A percentile compares a stretch with the other conserved stretches of the same genome.
Evolutionary conservation across 23 red algal genomes (phyloP).

Genomic region (Pyropia haitanensis): DNA sequence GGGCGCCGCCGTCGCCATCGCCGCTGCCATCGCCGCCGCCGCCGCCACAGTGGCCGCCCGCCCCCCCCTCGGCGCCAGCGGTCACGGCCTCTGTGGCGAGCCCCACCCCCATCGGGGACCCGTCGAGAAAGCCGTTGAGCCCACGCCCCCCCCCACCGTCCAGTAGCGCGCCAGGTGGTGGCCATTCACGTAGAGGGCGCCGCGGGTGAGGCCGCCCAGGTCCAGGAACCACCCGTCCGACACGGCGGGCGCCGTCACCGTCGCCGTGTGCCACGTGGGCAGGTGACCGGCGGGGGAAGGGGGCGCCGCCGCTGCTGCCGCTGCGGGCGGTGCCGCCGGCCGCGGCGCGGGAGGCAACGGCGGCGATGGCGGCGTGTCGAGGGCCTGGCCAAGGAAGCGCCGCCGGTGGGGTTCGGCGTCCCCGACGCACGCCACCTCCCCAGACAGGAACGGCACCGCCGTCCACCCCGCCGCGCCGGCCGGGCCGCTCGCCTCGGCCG

Average conservation of each 20-base stretch:
- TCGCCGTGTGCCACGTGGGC: too few relatives aligned
- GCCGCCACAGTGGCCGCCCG: too few relatives aligned
- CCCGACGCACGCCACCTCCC: background rate
- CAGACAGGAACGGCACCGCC: background rate
- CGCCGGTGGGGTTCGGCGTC: too few relatives aligned
- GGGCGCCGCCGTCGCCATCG: constrained; percentile 12
- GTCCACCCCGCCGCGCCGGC: constrained; percentile 2
- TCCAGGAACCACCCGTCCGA: constrained; percentile 33
- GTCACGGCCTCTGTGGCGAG: too few relatives aligned
- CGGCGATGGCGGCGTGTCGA: too few relatives aligned
- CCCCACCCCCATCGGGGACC: constrained; percentile 30
- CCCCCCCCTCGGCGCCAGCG: too few relatives aligned
- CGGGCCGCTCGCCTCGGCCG: too few relatives aligned
- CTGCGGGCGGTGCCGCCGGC: too few relatives aligned
- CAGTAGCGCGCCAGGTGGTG: constrained; percentile 72
- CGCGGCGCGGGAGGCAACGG: too few relatives aligned
- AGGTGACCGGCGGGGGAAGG: too few relatives aligned
- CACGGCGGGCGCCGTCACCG: background rate
- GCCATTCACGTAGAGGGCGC: constrained; percentile 66
- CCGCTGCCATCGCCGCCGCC: background rate
- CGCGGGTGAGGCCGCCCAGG: constrained; percentile 39
- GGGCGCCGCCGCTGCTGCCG: too few relatives aligned
- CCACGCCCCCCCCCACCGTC: constrained; percentile 25
- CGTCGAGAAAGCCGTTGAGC: constrained; percentile 58
- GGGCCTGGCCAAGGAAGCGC: too few relatives aligned